Evolutionary conservation across 352 stramenopile genomes (phyloP), one percentile per base, ranked within the genome.

Genomic region (Globisporangium radiosum): DNA sequence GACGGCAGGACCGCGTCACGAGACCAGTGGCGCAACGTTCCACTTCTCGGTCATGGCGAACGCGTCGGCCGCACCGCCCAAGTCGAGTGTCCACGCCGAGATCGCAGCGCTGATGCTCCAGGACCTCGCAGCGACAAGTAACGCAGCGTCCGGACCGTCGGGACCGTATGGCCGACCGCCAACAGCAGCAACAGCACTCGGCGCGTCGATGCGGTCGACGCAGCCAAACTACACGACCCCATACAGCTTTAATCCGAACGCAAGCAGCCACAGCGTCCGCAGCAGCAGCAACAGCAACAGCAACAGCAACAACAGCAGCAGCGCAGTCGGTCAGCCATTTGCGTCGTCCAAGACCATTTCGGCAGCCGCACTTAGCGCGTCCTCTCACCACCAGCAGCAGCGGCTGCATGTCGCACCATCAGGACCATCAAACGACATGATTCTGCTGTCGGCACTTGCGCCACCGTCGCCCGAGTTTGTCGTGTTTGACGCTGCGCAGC

Each of bases 381-480:
- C 55, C 36, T 39, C 48, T 8, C 47, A 64, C 47, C 36, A 56
- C 39, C 38, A 47, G 51, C 51, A 33, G 25, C 38, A 36, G 14
- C 57, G 49, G 4, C 38, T 53, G 49, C 19, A 37, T 33, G 39
- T 47, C 42, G 25, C 25, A 33, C 25, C 25, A 33, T 33, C 25
- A 33, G 25, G 25, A 3, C 25, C 25, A 33, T 33, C 52, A 15
- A 65, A 62, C 59, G 66, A 72, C 51, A 72, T 72, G 66, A 72
- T 79, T 44, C 54, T 72, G 49, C 60, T 76, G 25, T 56, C 57
- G 14, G 48, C 57, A 2, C 36, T 40, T 9, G 53, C 51, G 37
- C 64, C 57, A 4, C 48, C 25, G 19, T 40, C 58, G 5, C 65
- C 65, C 38, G 64, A 80, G 45, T 87, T 87, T 59, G 68, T 82